Percentiles rank a stretch among this genome's conserved stretches.
Evolutionary conservation across 2,329 filamentous ascomycete species (phyloP).

Genomic region (Coleophoma crateriformis): DNA sequence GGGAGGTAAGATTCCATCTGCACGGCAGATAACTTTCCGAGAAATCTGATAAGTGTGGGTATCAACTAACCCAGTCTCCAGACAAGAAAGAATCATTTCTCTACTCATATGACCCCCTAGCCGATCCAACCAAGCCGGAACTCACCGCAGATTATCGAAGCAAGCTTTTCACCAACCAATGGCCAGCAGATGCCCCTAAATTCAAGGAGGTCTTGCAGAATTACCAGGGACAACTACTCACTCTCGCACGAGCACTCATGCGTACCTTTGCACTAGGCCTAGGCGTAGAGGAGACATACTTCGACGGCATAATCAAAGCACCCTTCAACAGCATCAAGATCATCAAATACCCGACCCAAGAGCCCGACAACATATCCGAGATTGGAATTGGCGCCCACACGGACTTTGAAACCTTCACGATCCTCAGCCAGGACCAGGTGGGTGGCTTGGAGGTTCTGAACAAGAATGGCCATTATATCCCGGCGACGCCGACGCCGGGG

Average conservation of each 20-base stretch:
- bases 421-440: conserved; percentile 37
- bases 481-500: conserved; percentile 33
- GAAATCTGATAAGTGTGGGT: background rate
- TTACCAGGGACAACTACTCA: conserved; percentile 12
- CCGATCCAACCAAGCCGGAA: background rate
- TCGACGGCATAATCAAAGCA: background rate
- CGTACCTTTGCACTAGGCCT: conserved; percentile 4
- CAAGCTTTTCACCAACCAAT: background rate
- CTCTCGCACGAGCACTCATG: conserved; percentile 18
- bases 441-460: conserved; percentile 39
- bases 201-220: background rate
- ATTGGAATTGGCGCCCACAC: conserved; percentile 30
- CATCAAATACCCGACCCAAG: conserved; percentile 3
- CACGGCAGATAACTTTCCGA: background rate
- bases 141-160: background rate
- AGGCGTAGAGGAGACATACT: conserved; percentile 2
- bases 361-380: background rate
- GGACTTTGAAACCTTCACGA: conserved; percentile 38
- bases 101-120: background rate
- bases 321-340: background rate
- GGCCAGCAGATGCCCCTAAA: background rate
- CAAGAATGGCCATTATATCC: conserved; percentile 33
- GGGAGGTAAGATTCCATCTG: background rate
- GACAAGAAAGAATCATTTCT: conserved; percentile 2
- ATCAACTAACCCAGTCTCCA: background rate